Evolutionary conservation across 108 stramenopile genomes (phyloP), one percentile per base, ranked within the genome.

Genomic region (Conticribra weissflogii): DNA sequence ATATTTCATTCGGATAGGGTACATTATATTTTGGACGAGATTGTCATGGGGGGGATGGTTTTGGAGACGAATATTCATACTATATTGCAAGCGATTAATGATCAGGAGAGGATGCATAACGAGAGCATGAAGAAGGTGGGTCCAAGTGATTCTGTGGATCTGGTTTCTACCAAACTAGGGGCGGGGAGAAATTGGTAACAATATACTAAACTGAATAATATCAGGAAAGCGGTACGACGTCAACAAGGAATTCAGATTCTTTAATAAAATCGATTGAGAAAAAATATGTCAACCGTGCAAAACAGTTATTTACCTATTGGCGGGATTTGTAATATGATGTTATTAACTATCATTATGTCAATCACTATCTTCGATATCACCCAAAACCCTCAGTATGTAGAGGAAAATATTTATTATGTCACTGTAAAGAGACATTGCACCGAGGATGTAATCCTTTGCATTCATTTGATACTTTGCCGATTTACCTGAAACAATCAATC

Each of bases 11-110:
- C 93, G 30, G 98, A 99, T 86, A 82, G 92, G 52, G 89, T 93
- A 1, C 91, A 95, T 68, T 96, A 93, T 54, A 66, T 93, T 21
- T 67, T 94, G 68, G 96, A 96, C 75, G 99, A 99, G 67, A 98
- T 99, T 52, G 98, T 99, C 27, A 99, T 99, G 98, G 99, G 96
- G 17, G 98, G 99, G 18, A 98, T 99, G 98, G 99, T 99, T 19
- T 77, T 99, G 60, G 99, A 99, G 72, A 99, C 98, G 17, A 98
- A 98, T 81, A 97, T 98, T 63, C 83, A 77, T 66, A 55, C 81
- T 16, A 96, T 99, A 61, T 74, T 99, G 36, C 82, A 88, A 50
- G 88, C 97, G 12, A 88, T 98, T 60, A 94, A 91, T 54, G 98
- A 98, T 68, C 98, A 98, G 73, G 95, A 87, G 29, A 96, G 85